These are phyloP conservation scores for Penicillium manginii DNA, from an alignment of 495 filamentous ascomycete genomes.

Conservation along the genomic window DNA sequence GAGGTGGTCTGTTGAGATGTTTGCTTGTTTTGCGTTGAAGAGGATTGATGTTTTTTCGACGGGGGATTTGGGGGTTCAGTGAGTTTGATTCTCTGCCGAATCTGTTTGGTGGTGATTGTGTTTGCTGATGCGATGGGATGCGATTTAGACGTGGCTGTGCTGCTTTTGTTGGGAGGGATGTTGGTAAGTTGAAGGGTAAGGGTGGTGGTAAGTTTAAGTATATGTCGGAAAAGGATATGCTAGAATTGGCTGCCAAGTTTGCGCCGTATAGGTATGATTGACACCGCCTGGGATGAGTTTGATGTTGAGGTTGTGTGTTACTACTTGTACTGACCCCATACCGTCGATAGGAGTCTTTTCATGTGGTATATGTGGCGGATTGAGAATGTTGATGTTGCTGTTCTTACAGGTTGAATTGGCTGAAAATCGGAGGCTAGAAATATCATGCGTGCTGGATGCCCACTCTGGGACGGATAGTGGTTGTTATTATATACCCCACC, in stretches of 20 bases:
- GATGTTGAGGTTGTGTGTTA: background rate
- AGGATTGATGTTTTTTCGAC: conserved; percentile 90
- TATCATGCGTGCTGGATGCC: too few species aligned
- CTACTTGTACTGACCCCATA: background rate
- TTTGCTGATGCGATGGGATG: conserved; percentile 5
- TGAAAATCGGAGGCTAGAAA: background rate
- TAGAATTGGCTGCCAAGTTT: conserved; percentile 77
- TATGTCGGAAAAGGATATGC: conserved; percentile 92
- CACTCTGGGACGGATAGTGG: too few species aligned
- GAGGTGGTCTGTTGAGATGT: conserved; percentile 95
- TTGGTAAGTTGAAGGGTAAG: conserved; percentile 80
- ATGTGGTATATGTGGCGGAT: conserved; percentile 96
- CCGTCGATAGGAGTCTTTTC: conserved; percentile 60
- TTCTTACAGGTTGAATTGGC: conserved; percentile 50
- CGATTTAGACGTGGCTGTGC: conserved; percentile 76
- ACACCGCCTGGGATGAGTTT: conserved; percentile 5
- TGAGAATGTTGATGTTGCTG: conserved; percentile 73
- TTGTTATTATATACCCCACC: too few species aligned
- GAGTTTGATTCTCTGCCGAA: conserved; percentile 33
- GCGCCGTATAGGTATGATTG: conserved; percentile 72
- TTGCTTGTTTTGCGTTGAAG: conserved; percentile 89
- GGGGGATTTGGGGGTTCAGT: conserved; percentile 93
- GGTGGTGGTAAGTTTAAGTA: conserved; percentile 95
- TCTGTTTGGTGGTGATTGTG: background rate
- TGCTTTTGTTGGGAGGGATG: conserved; percentile 79